Evolutionary conservation across 176 grass and related monocot genomes (phyloP).

Genomic region (Calamus simplicifolius): DNA sequence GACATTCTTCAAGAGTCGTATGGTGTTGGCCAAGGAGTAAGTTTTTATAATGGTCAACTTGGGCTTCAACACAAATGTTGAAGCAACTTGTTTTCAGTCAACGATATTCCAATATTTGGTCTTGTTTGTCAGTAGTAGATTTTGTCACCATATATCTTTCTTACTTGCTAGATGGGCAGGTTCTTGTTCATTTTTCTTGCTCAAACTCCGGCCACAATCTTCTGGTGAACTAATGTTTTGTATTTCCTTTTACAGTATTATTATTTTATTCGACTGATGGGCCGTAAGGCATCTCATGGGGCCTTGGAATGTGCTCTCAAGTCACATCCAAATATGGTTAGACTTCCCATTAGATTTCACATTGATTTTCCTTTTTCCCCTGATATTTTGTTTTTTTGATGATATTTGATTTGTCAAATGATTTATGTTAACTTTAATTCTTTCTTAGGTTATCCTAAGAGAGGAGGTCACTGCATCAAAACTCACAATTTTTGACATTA

Average conservation of each 20-base stretch:
- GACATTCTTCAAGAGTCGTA: too few species aligned
- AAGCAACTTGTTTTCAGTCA: too few species aligned
- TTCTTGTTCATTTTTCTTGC: too few species aligned
- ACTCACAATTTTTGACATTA: slow-evolving; percentile 95
- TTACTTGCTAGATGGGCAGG: too few species aligned
- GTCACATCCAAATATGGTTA: slow-evolving; percentile 97
- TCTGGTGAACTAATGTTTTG: not conserved
- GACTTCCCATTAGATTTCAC: not conserved
- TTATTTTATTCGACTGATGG: slow-evolving; percentile 98
- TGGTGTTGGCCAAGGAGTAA: too few species aligned
- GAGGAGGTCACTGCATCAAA: slow-evolving; percentile 94
- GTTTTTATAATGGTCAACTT: too few species aligned
- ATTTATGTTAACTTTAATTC: not conserved
- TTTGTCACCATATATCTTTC: too few species aligned
- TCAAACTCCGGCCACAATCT: too few species aligned
- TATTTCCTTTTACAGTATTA: slow-evolving; percentile 71
- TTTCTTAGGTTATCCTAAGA: slow-evolving; percentile 75
- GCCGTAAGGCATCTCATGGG: slow-evolving; percentile 96
- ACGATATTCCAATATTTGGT: too few species aligned
- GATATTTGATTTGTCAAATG: not conserved
- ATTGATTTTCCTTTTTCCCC: not conserved
- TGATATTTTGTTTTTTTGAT: not conserved
- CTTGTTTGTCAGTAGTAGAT: too few species aligned
- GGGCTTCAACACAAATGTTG: too few species aligned
- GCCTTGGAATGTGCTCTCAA: slow-evolving; percentile 95